Base-by-base conservation (phyloP, 495 filamentous ascomycete genomes). In the Daldinia grandis region DNA sequence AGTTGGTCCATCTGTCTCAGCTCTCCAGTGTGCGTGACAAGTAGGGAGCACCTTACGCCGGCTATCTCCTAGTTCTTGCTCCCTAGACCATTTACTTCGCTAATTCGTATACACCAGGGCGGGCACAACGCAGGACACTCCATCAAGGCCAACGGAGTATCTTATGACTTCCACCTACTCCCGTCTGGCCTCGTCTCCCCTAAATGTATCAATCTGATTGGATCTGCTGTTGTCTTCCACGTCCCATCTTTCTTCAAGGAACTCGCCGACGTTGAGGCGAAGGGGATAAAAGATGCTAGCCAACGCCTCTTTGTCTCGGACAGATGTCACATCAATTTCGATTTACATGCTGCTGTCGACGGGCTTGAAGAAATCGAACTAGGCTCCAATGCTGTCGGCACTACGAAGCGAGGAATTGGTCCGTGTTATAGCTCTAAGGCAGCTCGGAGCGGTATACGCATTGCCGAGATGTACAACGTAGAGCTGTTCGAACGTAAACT, bases 1-100 rank as follows among this genome's bases (percentile, higher is more conserved):
- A 53, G 50, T 53, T 53, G 50, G 24, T 53, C 50, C 28, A 53
- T 53, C 50, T 30, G 50, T 53, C 50, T 53, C 50, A 4, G 50
- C 28, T 7, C 50, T 53, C 4, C 10, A 8, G 25, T 7, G 50
- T 47, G 42, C 42, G 19, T 47, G 42, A 47, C 42, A 24, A 47
- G 42, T 21, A 47, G 42, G 42, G 42, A 47, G 42, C 42, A 47
- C 24, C 42, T 47, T 47, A 24, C 19, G 42, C 19, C 42, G 42
- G 42, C 42, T 24, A 47, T 47, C 19, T 53, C 15, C 50, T 53
- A 24, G 50, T 28, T 9, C 14, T 53, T 27, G 28, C 28, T 53
- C 42, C 42, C 50, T 53, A 25, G 0, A 30, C 4, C 5, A 30
- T n/a, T 8, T 53, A 53, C 19, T 21, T 47, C 4, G 9, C 42